Conservation (phyloP, 1,284 basidiomycete genomes). For the Rhodofomes roseus region DNA sequence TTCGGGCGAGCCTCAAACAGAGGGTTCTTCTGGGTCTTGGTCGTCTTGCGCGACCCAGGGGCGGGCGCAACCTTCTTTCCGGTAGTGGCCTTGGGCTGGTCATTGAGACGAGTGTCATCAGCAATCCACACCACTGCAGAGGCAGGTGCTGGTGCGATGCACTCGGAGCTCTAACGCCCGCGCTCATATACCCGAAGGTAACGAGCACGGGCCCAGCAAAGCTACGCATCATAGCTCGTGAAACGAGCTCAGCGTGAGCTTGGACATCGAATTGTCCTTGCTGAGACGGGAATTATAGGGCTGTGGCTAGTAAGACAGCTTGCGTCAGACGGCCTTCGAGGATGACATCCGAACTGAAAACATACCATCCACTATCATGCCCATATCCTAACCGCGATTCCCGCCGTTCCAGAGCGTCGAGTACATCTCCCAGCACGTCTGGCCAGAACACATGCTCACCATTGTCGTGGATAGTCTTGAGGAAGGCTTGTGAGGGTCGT, state of each 20-base stretch:
- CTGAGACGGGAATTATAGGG: background rate
- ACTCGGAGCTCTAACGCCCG: slow-evolving; percentile 6
- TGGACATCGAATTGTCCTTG: background rate
- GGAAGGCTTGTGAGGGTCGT: background rate
- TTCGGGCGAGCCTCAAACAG: slow-evolving; percentile 89
- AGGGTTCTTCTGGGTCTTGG: slow-evolving; percentile 89
- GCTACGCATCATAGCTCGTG: background rate
- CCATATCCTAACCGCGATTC: background rate
- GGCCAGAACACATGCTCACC: background rate
- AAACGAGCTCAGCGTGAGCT: background rate
- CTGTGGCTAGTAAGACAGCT: too few relatives aligned
- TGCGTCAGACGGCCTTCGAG: background rate
- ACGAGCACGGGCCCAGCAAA: background rate
- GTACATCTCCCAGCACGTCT: background rate
- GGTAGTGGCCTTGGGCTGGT: slow-evolving; percentile 70
- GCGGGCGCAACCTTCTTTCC: slow-evolving; percentile 80
- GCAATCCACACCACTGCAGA: slow-evolving; percentile 37
- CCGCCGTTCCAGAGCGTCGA: background rate
- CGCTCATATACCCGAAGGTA: background rate
- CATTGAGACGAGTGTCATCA: slow-evolving; percentile 79
- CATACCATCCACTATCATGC: background rate
- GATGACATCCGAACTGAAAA: background rate
- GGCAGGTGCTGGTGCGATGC: slow-evolving; percentile 8
- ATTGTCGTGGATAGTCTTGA: slow-evolving; percentile 1
- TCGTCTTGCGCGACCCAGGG: slow-evolving; percentile 67